Conservation (phyloP, 2,329 filamentous ascomycete genomes). For the Pseudogymnoascus sp. region DNA sequence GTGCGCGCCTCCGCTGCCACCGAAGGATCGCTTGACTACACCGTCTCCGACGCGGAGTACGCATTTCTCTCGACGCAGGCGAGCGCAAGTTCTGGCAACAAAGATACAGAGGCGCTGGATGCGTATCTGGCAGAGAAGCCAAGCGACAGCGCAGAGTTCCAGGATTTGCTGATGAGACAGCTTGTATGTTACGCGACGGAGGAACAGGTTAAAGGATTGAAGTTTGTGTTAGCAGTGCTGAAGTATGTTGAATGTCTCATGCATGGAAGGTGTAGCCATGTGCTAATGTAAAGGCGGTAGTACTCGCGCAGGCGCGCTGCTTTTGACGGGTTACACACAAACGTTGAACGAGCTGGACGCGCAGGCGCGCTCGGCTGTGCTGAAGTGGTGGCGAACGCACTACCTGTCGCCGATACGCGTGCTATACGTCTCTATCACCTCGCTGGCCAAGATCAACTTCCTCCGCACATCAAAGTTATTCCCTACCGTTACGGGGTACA, state of each 20-base stretch:
- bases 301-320: slow-evolving; percentile 54
- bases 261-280: too few relatives aligned
- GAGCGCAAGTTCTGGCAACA: slow-evolving; percentile 32
- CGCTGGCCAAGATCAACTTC: slow-evolving; percentile 40
- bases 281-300: slow-evolving; percentile 31
- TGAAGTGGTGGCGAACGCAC: slow-evolving; percentile 56
- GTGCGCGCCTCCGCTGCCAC: slow-evolving; percentile 34
- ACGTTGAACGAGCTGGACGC: slow-evolving; percentile 56
- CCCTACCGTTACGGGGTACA: slow-evolving; percentile 49
- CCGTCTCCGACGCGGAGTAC: slow-evolving; percentile 43
- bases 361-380: slow-evolving; percentile 51
- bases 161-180: slow-evolving; percentile 40
- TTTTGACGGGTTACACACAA: slow-evolving; percentile 60
- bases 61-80: slow-evolving; percentile 19
- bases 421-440: slow-evolving; percentile 42
- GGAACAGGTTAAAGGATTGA: slow-evolving; percentile 23
- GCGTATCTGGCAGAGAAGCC: slow-evolving; percentile 47
- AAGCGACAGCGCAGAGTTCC: slow-evolving; percentile 46
- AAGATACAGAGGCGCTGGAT: slow-evolving; percentile 35
- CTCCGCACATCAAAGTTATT: slow-evolving; percentile 48
- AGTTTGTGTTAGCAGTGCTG: slow-evolving; percentile 23
- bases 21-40: slow-evolving; percentile 24
- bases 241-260: slow-evolving; percentile 19
- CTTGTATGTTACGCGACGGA: slow-evolving; percentile 28
- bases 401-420: slow-evolving; percentile 46